Conservation (phyloP, 2,329 filamentous ascomycete species). For the Cytospora schulzeri region DNA sequence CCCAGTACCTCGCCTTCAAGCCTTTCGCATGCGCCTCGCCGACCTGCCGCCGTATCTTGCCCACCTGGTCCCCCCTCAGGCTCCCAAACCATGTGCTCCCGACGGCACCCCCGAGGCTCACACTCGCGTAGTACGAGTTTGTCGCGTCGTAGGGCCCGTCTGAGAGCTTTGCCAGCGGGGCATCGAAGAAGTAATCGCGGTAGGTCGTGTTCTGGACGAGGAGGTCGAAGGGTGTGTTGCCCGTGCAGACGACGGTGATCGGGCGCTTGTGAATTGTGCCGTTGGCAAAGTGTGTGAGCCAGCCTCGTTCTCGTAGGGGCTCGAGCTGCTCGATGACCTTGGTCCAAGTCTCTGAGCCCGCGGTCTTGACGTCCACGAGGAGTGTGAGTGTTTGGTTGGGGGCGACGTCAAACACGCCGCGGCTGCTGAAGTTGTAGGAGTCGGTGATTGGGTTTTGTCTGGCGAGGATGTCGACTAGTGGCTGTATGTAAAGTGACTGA, state of each 20-base stretch:
- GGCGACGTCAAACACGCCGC: slow-evolving; percentile 59
- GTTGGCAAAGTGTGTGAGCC: slow-evolving; percentile 56
- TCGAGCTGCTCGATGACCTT: slow-evolving; percentile 57
- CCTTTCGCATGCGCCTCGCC: slow-evolving; percentile 54
- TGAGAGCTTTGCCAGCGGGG: slow-evolving; percentile 53
- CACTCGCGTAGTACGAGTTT: slow-evolving; percentile 70
- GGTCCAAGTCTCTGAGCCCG: slow-evolving; percentile 53
- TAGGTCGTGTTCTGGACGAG: slow-evolving; percentile 55
- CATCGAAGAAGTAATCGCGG: slow-evolving; percentile 68
- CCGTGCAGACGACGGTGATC: slow-evolving; percentile 70
- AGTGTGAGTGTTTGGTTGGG: slow-evolving; percentile 60
- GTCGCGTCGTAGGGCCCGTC: slow-evolving; percentile 44
- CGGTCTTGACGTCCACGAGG: slow-evolving; percentile 70
- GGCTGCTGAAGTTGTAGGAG: slow-evolving; percentile 46
- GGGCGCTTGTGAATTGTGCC: slow-evolving; percentile 54
- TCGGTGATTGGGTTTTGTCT: slow-evolving; percentile 51
- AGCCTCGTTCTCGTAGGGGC: slow-evolving; percentile 60
- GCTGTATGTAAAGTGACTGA: slow-evolving; percentile 64
- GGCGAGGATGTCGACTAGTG: slow-evolving; percentile 60
- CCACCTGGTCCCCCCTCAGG: slow-evolving; percentile 48
- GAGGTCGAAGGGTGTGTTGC: slow-evolving; percentile 61
- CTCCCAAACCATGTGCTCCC: slow-evolving; percentile 51
- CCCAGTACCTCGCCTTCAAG: slow-evolving; percentile 63
- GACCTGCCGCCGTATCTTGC: slow-evolving; percentile 48
- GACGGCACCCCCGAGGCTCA: slow-evolving; percentile 56